These are phyloP conservation scores for Candida neerlandica DNA, from an alignment of 1,139 yeast genomes.

Conservation along the genomic window DNA sequence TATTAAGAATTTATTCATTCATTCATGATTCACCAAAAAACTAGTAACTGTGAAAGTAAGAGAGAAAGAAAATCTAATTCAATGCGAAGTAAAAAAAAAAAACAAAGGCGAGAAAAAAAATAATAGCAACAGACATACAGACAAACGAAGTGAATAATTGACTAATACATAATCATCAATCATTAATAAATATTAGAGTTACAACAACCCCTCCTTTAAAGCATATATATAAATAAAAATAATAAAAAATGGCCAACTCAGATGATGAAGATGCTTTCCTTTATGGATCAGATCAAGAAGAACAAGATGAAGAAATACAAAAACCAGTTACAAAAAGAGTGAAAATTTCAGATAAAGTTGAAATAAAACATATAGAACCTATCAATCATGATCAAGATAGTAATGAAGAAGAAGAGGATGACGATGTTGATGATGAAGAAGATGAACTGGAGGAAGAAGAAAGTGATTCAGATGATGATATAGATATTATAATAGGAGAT, in stretches of 20 bases:
- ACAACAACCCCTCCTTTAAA: too few relatives aligned
- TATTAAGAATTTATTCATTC: not conserved
- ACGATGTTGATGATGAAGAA: constrained; percentile 12
- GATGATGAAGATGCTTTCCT: constrained; percentile 87
- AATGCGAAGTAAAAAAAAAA: too few relatives aligned
- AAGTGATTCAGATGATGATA: constrained; percentile 52
- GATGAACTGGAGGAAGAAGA: constrained; percentile 2
- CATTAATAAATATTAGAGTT: too few relatives aligned
- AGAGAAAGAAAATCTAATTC: too few relatives aligned
- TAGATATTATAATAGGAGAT: constrained; percentile 36
- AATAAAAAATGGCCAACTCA: constrained; percentile 32
- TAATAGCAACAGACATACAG: too few relatives aligned
- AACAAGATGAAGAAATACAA: constrained; percentile 20
- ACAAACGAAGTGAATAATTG: too few relatives aligned
- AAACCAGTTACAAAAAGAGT: constrained; percentile 13
- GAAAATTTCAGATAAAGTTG: constrained; percentile 13
- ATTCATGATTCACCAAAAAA: too few relatives aligned
- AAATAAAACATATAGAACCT: constrained; percentile 8
- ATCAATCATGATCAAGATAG: not conserved
- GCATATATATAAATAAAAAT: too few relatives aligned
- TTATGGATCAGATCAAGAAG: constrained; percentile 69
- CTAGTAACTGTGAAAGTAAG: too few relatives aligned
- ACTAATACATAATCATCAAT: not conserved
- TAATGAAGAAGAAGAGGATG: constrained; percentile 5
- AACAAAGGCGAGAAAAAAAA: too few relatives aligned